Evolutionary conservation across 1,139 yeast species (phyloP), one percentile per base, ranked within the genome.

Genomic region (Yamadazyma mexicana): DNA sequence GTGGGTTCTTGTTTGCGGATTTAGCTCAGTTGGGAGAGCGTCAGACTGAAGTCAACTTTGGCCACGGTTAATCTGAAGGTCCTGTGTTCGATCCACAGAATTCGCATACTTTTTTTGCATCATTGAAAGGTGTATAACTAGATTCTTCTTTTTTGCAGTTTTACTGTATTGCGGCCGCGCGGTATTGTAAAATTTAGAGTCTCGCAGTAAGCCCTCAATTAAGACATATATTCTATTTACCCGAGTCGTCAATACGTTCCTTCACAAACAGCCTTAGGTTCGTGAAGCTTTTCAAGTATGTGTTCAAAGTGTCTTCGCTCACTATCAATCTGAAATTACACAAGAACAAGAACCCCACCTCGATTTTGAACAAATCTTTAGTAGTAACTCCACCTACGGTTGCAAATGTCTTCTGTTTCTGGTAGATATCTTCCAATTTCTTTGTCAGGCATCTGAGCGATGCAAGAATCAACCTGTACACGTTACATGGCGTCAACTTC

Each of bases 21-120:
- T 70, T 70, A 70, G 75, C 75, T 69, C 75, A 70, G 75, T 69
- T 66, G 75, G 76, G 75, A 70, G 75, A 70, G 75, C 76, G 75
- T 67, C 75, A 69, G 75, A 70, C 75, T 70, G 75, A 70, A 69
- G 76, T 48, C 30, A 45, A 56, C 57, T 56, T 56, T 56, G 51
- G 64, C 60, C 62, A 26, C 61, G 59, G 62, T 58, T 58, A 56
- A 70, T 70, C 75, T 69, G 75, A 66, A 70, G 75, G 76, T 70
- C 75, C 72, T 70, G 76, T 70, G 76, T 70, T 70, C 76, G 75
- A 70, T 70, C 76, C 76, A 70, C 76, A 67, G 72, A 67, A 66
- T 62, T 66, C 69, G 73, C 73, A 67, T 53, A 20, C 34, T 39
- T 48, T 49, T 47, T 46, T 42, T 16, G 17, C 11, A 25, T 12